A percentile compares a stretch with the other conserved stretches of the same genome.
These are phyloP conservation scores for Cynara cardunculus DNA, from an alignment of 129 eudicot genomes.

Conservation along the genomic window DNA sequence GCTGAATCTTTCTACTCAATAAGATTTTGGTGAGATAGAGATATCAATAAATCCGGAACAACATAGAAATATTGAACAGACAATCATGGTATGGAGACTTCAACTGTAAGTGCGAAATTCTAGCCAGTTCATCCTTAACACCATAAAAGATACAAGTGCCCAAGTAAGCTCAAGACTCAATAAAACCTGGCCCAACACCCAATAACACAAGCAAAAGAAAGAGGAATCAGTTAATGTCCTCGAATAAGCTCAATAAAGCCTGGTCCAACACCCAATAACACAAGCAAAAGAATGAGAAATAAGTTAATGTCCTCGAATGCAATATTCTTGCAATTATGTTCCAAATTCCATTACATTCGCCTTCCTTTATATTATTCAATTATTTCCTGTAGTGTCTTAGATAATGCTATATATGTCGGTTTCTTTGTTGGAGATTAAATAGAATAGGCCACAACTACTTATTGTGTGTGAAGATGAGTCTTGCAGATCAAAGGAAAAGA, in stretches of 20 bases:
- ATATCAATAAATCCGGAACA: neutral
- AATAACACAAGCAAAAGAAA: neutral
- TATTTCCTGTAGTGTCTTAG: neutral
- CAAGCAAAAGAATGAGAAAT: neutral
- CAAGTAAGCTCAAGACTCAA: neutral
- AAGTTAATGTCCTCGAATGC: neutral
- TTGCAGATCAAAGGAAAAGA: neutral
- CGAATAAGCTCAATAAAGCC: neutral
- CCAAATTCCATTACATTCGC: neutral
- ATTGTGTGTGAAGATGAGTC: neutral
- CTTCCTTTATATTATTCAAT: neutral
- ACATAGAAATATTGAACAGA: neutral
- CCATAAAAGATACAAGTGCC: neutral
- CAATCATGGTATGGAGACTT: neutral
- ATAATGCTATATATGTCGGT: neutral
- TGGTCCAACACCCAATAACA: neutral
- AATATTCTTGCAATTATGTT: neutral
- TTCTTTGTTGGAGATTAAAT: neutral
- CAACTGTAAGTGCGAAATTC: neutral
- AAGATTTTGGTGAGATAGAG: neutral
- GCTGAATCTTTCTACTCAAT: conserved; percentile 1
- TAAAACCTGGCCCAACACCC: neutral
- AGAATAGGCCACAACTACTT: neutral
- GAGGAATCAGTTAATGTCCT: neutral
- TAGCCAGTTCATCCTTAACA: neutral